phyloP scores from a whole-genome alignment of 441 rosid genomes.

The Raphanus hybrid region DNA sequence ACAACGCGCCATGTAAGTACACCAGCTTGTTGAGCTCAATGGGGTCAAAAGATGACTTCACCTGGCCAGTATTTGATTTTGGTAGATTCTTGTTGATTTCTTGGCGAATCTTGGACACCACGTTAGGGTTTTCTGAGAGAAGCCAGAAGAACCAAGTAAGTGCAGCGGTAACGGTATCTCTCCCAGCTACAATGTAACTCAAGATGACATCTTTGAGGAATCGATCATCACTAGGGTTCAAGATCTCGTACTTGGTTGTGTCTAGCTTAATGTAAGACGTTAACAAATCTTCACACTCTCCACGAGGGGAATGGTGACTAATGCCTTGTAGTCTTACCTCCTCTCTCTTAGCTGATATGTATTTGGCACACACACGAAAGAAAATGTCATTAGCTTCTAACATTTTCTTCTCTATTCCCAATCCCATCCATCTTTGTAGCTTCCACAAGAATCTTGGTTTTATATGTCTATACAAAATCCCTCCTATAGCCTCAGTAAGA shows the following conservation, averaged over 20 bases:
- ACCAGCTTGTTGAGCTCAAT: conserved; percentile 6
- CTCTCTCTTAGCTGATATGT: conserved; percentile 3
- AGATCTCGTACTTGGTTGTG: conserved; percentile 5
- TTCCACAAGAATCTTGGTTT: conserved; percentile 31
- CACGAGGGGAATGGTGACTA: not conserved
- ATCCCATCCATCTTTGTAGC: conserved; percentile 17
- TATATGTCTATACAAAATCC: not conserved
- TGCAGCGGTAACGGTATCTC: not conserved
- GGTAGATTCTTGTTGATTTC: not conserved
- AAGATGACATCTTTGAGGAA: conserved; percentile 8
- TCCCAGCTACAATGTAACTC: not conserved
- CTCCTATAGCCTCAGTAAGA: conserved; percentile 18
- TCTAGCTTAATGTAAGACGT: conserved; percentile 7
- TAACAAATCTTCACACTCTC: not conserved
- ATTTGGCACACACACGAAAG: not conserved
- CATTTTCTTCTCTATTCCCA: conserved; percentile 32
- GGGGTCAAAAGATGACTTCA: not conserved
- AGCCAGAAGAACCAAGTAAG: conserved; percentile 3
- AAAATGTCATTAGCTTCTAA: not conserved
- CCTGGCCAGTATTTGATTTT: not conserved
- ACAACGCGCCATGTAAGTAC: not conserved
- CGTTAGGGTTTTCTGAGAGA: conserved; percentile 6
- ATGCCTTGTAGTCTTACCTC: not conserved
- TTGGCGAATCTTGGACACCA: not conserved
- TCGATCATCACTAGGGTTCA: conserved; percentile 2